Percentiles rank a stretch among this genome's conserved stretches.
These are phyloP conservation scores for Pseudoturritis turrita DNA, from an alignment of 345 rosid species.

Conservation along the genomic window DNA sequence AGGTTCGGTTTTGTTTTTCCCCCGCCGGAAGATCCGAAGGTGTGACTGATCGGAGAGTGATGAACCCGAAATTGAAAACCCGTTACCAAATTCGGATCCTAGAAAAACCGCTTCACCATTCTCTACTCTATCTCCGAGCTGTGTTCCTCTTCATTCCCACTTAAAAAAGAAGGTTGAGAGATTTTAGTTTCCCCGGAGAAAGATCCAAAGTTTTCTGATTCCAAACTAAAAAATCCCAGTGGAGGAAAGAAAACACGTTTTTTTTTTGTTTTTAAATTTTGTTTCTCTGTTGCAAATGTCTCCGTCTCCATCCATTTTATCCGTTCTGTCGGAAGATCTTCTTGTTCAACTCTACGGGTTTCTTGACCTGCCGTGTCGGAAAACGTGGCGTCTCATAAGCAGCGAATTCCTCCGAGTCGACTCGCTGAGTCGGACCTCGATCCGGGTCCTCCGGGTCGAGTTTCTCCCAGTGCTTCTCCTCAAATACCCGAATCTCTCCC, in stretches of 20 bases:
- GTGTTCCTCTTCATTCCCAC: constrained; percentile 82
- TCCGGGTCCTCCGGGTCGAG: constrained; percentile 68
- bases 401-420: constrained; percentile 69
- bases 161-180: constrained; percentile 18
- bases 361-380: constrained; percentile 47
- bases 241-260: background rate
- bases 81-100: constrained; percentile 31
- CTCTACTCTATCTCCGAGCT: constrained; percentile 65
- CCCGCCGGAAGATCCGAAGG: constrained; percentile 14
- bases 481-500: constrained; percentile 40
- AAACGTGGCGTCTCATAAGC: constrained; percentile 70
- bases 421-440: constrained; percentile 42
- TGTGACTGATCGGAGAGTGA: constrained; percentile 26
- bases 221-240: background rate
- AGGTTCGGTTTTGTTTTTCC: background rate
- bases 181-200: background rate
- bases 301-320: constrained; percentile 32
- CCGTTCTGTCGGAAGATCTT: constrained; percentile 67
- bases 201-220: background rate
- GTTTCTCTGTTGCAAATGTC: constrained; percentile 24
- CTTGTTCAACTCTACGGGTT: constrained; percentile 47
- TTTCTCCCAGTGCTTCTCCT: constrained; percentile 49
- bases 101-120: constrained; percentile 44
- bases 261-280: background rate
- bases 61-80: constrained; percentile 40